phyloP scores from a whole-genome alignment of 352 stramenopile genomes.

The Pythium angustatum region DNA sequence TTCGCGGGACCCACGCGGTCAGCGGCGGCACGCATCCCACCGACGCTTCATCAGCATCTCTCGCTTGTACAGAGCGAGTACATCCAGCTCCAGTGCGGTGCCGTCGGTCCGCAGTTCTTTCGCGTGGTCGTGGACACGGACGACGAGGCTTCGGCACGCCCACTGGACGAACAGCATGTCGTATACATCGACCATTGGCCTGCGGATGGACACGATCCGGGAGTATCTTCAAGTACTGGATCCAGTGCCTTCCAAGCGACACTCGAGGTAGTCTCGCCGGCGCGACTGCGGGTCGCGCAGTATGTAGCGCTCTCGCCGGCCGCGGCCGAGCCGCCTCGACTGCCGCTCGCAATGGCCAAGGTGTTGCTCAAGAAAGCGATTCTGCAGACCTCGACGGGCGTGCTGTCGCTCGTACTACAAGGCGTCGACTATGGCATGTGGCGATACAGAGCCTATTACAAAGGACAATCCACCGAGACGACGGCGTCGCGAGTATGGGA shows the following conservation, averaged over 20 bases:
- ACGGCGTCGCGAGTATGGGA: not conserved
- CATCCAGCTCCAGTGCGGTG: constrained; percentile 2
- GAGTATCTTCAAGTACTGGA: too few relatives aligned
- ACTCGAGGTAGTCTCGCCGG: constrained; percentile 20
- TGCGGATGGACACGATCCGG: not conserved
- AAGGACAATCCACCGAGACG: not conserved
- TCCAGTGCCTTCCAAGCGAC: not conserved
- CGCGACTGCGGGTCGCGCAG: constrained; percentile 40
- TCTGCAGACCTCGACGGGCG: constrained; percentile 32
- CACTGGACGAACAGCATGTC: not conserved
- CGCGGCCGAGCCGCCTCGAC: constrained; percentile 35
- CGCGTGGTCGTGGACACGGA: constrained; percentile 44
- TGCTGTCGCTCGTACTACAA: constrained; percentile 44
- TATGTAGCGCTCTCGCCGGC: constrained; percentile 53
- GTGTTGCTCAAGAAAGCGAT: constrained; percentile 61
- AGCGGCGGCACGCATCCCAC: constrained; percentile 5
- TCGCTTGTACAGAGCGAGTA: constrained; percentile 9
- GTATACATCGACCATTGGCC: constrained; percentile 60
- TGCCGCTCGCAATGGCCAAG: constrained; percentile 40
- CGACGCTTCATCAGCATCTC: not conserved
- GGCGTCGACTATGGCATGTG: constrained; percentile 64
- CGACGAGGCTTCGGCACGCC: constrained; percentile 8
- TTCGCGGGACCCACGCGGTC: too few relatives aligned
- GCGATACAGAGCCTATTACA: constrained; percentile 55
- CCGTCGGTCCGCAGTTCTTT: constrained; percentile 35